Evolutionary conservation across 306 rosid species (phyloP), one percentile per base, ranked within the genome.

Genomic region (Gastrolobium bilobum): DNA sequence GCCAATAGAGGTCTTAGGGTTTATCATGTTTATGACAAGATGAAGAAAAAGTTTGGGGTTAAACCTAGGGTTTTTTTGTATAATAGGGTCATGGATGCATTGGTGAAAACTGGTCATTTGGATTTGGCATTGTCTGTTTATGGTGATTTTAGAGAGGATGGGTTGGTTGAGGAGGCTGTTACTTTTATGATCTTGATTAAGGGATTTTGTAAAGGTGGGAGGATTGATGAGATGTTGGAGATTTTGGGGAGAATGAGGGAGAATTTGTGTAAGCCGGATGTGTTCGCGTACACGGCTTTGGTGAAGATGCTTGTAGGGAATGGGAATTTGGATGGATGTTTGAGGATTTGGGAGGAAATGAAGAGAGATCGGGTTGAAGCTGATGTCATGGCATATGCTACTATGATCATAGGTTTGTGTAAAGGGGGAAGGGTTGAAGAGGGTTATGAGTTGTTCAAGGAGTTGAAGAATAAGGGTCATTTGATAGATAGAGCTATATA

Each of bases 331-430:
- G 93, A 94, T 6, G 92, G 87, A 0, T 87, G 93, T 76, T 87
- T 91, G 82, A 86, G 80, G 86, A 86, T 92, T 70, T 94, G 97
- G 97, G 87, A 88, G 76, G 97, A 94, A 82, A 94, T 90, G 98
- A 84, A 73, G 84, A 83, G 71, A 37, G 97, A 90, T 64, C 6
- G 72, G 63, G 89, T 89, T 31, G 86, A 81, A 68, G 84, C 90
- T 0, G 94, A 94, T 64, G 91, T 83, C 1, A 89, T 88, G 91
- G 97, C 98, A 0, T 94, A 94, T 83, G 86, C 79, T 31, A 90
- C 98, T 10, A 20, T 94, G 64, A 86, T 94, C 51, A 71, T 63
- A 0, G 97, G 91, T 42, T 54, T 90, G 77, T 89, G 89, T 38
- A 83, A 84, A 71, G 94, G 59, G 3, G 93, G 97, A 14, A 84